phyloP scores from a whole-genome alignment of 352 stramenopile species.

The Halophytophthora batemanensis region DNA sequence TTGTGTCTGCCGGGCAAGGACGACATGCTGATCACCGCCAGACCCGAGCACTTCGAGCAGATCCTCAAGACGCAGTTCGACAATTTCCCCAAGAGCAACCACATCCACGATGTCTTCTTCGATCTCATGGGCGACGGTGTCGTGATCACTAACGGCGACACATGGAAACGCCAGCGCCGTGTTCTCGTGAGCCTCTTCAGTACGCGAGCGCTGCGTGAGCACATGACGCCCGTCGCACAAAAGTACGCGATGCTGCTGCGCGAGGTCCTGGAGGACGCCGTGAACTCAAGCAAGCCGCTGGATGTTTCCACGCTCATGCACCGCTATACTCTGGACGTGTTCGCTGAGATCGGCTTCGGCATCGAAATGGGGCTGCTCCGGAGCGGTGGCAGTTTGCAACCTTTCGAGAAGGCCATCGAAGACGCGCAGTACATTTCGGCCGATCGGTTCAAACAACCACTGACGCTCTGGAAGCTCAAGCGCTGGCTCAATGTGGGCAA shows the following conservation, averaged over 20 bases:
- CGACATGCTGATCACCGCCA: slow-evolving; percentile 22
- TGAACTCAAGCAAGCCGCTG: no score
- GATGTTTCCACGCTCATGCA: no score
- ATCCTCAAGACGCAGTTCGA: slow-evolving; percentile 43
- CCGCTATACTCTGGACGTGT: no score
- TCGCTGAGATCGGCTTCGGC: no score
- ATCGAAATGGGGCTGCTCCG: no score
- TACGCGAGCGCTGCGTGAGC: slow-evolving; percentile 17
- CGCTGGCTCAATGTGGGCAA: slow-evolving; percentile 36
- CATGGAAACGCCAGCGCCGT: slow-evolving; percentile 36
- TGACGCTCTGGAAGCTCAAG: slow-evolving; percentile 46
- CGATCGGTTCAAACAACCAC: no score
- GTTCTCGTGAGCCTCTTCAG: slow-evolving; percentile 28
- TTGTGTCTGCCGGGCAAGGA: slow-evolving; percentile 9
- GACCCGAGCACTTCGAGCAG: slow-evolving; percentile 22
- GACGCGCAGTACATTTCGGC: no score
- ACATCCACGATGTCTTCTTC: slow-evolving; percentile 12
- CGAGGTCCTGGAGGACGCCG: no score
- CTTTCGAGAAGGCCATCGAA: no score
- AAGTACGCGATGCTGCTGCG: no score
- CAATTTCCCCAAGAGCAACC: slow-evolving; percentile 41
- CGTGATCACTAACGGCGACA: slow-evolving; percentile 23
- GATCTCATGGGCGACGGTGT: slow-evolving; percentile 31
- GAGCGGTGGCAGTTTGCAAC: no score
- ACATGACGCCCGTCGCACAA: slow-evolving; percentile 21